Evolutionary conservation across 2,329 filamentous ascomycete species (phyloP), one percentile per base, ranked within the genome.

Genomic region (Ophiostoma perfectum): DNA sequence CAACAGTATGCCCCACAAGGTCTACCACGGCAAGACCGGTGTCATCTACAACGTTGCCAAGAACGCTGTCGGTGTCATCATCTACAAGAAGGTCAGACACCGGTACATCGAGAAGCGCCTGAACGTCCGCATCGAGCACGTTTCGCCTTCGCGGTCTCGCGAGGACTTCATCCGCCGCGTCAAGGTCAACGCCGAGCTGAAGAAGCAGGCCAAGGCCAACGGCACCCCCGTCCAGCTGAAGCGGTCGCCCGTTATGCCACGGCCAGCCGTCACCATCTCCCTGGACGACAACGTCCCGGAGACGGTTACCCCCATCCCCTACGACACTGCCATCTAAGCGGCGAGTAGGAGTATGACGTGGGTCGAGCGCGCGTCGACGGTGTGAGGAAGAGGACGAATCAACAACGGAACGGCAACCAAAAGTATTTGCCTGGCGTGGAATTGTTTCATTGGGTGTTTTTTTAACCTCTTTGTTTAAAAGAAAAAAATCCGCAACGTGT

Each of bases 31-130:
- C 80, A 98, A 98, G 91, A 97, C 93, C 73, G 93, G 93, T 80
- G 91, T 97, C 78, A 85, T 97, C 84, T 97, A 96, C 91, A 99
- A 99, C 87, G 95, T 99, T 78, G 95, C 94, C 84, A 97, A 97
- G 89, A 91, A 88, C 77, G 91, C 95, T 74, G 93, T 99, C 80
- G 95, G 95, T 78, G 91, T 99, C 82, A 97, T 99, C 85, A 91
- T 99, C 84, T 94, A 96, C 91, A 97, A 97, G 89, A 92, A 96
- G 83, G 95, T 99, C 81, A 93, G 93, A 85, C 95, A 98, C 90
- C 91, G 94, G 79, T 99, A 97, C 89, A 87, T 99, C 81, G 95
- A 99, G 91, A 99, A 99, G 93, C 94, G 95, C 82, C 89, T 99
- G 86, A 98, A 97, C 89, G 87, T 99, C 84, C 92, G 95, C 81